Conservation (phyloP, 352 stramenopile genomes). For the Phytophthora fragariaefolia region DNA sequence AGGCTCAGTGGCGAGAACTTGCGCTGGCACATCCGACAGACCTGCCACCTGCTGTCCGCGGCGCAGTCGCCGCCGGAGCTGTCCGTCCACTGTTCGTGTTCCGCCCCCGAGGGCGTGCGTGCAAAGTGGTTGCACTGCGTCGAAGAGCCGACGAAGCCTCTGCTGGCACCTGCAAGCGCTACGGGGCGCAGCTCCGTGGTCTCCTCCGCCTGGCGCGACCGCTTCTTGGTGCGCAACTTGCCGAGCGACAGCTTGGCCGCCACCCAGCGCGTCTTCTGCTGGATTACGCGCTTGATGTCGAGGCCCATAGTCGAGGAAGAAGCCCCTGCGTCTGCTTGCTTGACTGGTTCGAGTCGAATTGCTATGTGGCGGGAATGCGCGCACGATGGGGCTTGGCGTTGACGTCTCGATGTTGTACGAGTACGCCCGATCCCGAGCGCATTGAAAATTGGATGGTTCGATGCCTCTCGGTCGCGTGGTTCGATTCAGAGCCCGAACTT, state of each 20-base stretch:
- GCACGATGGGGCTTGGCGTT: constrained; percentile 18
- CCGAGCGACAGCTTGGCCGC: constrained; percentile 37
- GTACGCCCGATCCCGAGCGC: constrained; percentile 11
- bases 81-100: constrained; percentile 32
- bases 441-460: constrained; percentile 19
- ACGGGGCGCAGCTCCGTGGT: constrained; percentile 39
- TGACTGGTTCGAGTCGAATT: constrained; percentile 23
- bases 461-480: constrained; percentile 6
- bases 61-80: constrained; percentile 16
- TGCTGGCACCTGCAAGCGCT: constrained; percentile 43
- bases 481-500: constrained; percentile 9
- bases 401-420: background rate
- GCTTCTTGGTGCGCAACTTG: constrained; percentile 25
- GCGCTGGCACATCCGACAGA: constrained; percentile 47
- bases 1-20: constrained; percentile 40
- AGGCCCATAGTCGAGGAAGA: constrained; percentile 22
- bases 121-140: constrained; percentile 48
- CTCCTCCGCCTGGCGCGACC: constrained; percentile 32
- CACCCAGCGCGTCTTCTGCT: constrained; percentile 41
- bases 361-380: constrained; percentile 26
- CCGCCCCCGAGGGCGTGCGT: constrained; percentile 24
- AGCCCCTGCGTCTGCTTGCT: background rate
- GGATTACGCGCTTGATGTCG: constrained; percentile 29
- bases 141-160: constrained; percentile 42
- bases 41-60: constrained; percentile 28